Base-by-base conservation (phyloP, 371 early-diverging fungal genomes). In the Lichtheimia ramosa region DNA sequence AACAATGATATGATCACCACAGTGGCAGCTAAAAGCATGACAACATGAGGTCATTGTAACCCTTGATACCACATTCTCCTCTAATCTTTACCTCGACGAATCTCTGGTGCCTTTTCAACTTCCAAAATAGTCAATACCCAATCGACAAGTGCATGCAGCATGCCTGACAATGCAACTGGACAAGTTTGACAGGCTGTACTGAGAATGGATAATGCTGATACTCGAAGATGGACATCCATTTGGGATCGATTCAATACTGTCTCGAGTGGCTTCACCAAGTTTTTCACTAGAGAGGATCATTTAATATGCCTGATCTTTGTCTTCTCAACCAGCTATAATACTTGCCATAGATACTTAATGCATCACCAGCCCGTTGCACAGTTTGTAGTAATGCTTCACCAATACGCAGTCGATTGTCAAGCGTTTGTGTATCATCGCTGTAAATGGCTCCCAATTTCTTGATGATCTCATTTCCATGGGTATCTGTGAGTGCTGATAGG, bases 351-450 rank as follows among this genome's bases (percentile, higher is more conserved):
- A 89, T 87, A n/a, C 85, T 83, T 14, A 95, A 82, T 12, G 86
- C 91, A 52, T 83, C 81, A 0, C 95, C 95, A 55, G 83, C 80
- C 0, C 94, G 82, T 58, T 90, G 89, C 14, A 94, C 85, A 0
- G 92, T 93, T 68, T 94, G 93, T 43, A 91, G 65, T 12, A 96
- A 75, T 3, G 93, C 94, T 71, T 96, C 96, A 21, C 97, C 97
- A 6, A 94, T 70, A 3, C 95, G 87, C 55, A 94, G 70, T 8
- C 92, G 79, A 51, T 89, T 84, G 64, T 95, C 95, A 48, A 93
- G 41, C 3, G 72, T 70, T 56, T 84, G 75, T 0, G 62, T 65
- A 24, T 70, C 68, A 43, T 81, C 82, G 5, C 71, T 66, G 69
- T 96, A 95, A 43, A 90, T 83, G 13, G 40, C 55, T 21, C 87